phyloP scores from a whole-genome alignment of 192 early-diverging fungal genomes.

The Phycomyces blakesleeanus region DNA sequence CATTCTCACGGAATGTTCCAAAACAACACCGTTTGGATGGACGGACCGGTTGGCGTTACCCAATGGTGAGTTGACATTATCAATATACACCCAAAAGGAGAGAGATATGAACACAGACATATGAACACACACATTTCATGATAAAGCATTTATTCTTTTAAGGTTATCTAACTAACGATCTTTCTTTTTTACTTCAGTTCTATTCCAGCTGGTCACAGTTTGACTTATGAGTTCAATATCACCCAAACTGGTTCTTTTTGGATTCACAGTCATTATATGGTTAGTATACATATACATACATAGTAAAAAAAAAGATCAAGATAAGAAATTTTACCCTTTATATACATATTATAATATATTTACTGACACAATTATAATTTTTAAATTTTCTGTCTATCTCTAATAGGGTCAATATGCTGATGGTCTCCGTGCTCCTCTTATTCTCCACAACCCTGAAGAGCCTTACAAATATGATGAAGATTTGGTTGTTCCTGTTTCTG shows the following conservation, averaged over 20 bases:
- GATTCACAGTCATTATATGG: slow-evolving; percentile 49
- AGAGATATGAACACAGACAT: too few species aligned
- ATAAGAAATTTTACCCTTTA: too few species aligned
- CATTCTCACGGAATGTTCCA: slow-evolving; percentile 58
- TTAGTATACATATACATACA: background rate
- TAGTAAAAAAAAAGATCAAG: background rate
- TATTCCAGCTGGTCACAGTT: slow-evolving; percentile 67
- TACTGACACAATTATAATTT: too few species aligned
- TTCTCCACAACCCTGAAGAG: slow-evolving; percentile 36
- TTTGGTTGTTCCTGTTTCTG: slow-evolving; percentile 55
- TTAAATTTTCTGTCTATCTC: too few species aligned
- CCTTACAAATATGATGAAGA: slow-evolving; percentile 70
- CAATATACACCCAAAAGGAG: too few species aligned
- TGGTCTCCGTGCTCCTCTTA: slow-evolving; percentile 35
- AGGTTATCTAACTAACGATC: too few species aligned
- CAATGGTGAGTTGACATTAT: slow-evolving; percentile 48
- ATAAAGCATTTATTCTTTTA: too few species aligned
- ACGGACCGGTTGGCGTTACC: slow-evolving; percentile 42
- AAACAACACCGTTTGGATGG: slow-evolving; percentile 45
- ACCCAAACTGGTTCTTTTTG: slow-evolving; percentile 60
- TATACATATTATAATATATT: too few species aligned
- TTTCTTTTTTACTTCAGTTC: slow-evolving; percentile 39
- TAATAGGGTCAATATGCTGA: slow-evolving; percentile 40
- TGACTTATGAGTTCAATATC: slow-evolving; percentile 69
- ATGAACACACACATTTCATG: too few species aligned